phyloP scores from a whole-genome alignment of 2,329 filamentous ascomycete species.

The Aciculosporium take region DNA sequence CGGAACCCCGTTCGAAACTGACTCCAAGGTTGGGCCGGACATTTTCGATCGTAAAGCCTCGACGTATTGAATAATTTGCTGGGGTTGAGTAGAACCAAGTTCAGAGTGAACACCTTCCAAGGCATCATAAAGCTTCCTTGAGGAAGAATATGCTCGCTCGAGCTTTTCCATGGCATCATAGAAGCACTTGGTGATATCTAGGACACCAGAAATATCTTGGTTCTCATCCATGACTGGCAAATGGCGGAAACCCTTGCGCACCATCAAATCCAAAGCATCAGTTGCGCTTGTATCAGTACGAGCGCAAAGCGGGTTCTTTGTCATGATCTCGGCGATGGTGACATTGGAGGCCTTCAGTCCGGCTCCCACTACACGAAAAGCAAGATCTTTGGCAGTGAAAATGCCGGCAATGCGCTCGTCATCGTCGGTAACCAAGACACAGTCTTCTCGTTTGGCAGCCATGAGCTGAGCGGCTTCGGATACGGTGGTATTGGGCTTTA shows the following conservation, averaged over 20 bases:
- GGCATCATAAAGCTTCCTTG: constrained; percentile 94
- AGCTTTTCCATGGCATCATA: constrained; percentile 99
- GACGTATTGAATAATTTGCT: constrained; percentile 98
- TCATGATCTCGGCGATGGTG: constrained; percentile 98
- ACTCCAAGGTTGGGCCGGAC: constrained; percentile 93
- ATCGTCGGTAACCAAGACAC: constrained; percentile 92
- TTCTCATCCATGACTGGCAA: constrained; percentile 99
- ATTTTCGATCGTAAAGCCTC: constrained; percentile 91
- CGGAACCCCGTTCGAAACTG: constrained; percentile 79
- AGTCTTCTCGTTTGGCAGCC: constrained; percentile 97
- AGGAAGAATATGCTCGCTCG: constrained; percentile 92
- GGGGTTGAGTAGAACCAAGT: constrained; percentile 85
- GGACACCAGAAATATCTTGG: constrained; percentile 93
- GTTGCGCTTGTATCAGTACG: constrained; percentile 96
- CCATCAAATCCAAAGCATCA: constrained; percentile 94
- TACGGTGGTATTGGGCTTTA: constrained; percentile 88
- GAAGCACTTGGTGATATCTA: constrained; percentile 99
- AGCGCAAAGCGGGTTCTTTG: constrained; percentile 95
- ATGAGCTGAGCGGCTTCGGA: constrained; percentile 95
- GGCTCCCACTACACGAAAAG: constrained; percentile 86
- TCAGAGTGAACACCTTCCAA: constrained; percentile 96
- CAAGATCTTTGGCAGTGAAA: constrained; percentile 96
- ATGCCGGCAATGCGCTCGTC: constrained; percentile 97
- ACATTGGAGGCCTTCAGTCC: constrained; percentile 80
- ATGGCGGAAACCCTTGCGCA: constrained; percentile 93